Base-by-base conservation (phyloP, 371 early-diverging fungal genomes). In the Amoeboaphelidium protococcarum region DNA sequence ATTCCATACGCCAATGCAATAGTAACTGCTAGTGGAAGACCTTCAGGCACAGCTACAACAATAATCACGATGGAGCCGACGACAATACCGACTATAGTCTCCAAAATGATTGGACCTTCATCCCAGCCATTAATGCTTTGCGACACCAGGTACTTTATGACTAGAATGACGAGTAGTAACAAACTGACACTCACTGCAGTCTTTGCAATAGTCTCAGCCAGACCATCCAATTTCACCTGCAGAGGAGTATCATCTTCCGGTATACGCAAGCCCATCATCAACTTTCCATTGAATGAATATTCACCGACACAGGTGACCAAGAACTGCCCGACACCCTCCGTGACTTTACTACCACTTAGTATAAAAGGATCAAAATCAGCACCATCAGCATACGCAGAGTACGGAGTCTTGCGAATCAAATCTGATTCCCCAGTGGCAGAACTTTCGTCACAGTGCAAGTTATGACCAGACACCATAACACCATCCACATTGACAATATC, bases 31-130 rank as follows among this genome's bases (percentile, higher is more conserved):
- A 95, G 80, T 0, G 96, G 96, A 40, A 95, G 64, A 45, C 96
- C 96, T 66, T 95, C 96, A n/a, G 96, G 92, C 2, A 92, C 90
- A 41, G 90, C 89, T 23, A 91, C 90, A 12, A 88, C 95, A 40
- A 91, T 77, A 46, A 94, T 76, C 12, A 91, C 84, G 44, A 71
- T 59, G 20, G 59, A 61, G 3, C 54, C 46, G 40, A 71, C 59
- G 43, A 66, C 25, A 49, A 89, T 79, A 45, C 69, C 68, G 48
- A 82, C 64, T 58, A 86, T 65, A 31, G 68, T 57, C 40, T 76
- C 67, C 48, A 74, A 67, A 52, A 82, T 69, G 23, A 68, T 67
- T 43, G 54, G 61, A 27, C 53, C 58, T 27, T 68, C 46, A 26
- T 74, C 72, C 51, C 56, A 21, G 41, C 37, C 13, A 24, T 48